Base-by-base conservation (phyloP, 73 alveolate species). In the Blepharisma japonicum region DNA sequence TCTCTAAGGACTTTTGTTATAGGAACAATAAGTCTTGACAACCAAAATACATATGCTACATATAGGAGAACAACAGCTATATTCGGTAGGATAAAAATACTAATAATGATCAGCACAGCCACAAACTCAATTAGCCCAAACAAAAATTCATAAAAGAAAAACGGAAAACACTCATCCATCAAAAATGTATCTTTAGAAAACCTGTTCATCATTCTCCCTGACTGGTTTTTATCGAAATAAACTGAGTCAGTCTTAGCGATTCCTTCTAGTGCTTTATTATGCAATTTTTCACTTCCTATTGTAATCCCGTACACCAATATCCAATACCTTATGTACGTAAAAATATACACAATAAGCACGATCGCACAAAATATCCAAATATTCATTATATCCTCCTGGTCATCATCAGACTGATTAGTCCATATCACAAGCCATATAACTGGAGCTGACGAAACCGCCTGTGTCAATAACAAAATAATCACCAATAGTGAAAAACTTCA, bases 191-290 rank as follows among this genome's bases (percentile, higher is more conserved):
- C 96, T 53, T 89, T 88, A 51, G 93, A 78, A 61, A 91, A 86
- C 55, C 96, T 82, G 70, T 93, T 93, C 66, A 91, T 78, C 67
- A 95, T 89, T 45, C 92, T 91, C 32, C 99, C 98, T 54, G 88
- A 78, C 4, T 97, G 98, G 9, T 96, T 95, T n/a, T 90, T 89
- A 81, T 95, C 98, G 61, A 89, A 95, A 88, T 81, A 95, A 56
- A 87, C 78, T 68, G 49, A 18, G 5, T 20, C 14, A 14, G 74
- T 61, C 11, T 14, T 14, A 61, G 74, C 38, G 2, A 61, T 11
- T 0, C 74, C 47, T 61, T 14, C 23, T 1, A 61, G 23, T 18
- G 74, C 74, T 25, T 8, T 14, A 25, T 61, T 61, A 5, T 61
- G 74, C 14, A 61, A 11, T 14, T 25, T 20, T 20, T 20, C 18